A percentile compares a stretch with the other conserved stretches of the same genome.
Conservation (phyloP, 305 asterid genomes). For the Rubia tinctorum region DNA sequence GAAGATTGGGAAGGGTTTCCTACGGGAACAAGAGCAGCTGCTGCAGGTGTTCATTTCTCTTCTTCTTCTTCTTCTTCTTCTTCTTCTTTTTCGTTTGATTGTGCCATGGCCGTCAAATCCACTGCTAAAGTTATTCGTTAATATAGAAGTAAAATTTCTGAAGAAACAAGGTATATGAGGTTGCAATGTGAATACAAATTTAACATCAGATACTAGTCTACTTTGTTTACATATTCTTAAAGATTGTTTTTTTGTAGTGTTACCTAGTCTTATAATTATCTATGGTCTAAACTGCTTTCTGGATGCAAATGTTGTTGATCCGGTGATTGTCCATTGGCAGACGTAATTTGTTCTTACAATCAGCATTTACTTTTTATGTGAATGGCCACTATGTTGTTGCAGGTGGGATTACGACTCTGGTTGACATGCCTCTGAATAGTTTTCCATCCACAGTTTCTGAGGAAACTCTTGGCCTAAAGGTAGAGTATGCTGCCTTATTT, state of each 20-base stretch:
- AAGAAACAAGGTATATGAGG: not conserved
- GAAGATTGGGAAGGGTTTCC: constrained; percentile 99
- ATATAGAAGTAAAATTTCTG: no score
- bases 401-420: constrained; percentile 94
- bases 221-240: not conserved
- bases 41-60: constrained; percentile 57
- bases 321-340: no score
- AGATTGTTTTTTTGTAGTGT: not conserved
- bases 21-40: constrained; percentile 96
- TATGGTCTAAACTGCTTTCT: not conserved
- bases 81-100: no score
- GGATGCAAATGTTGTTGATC: not conserved
- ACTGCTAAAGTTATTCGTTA: no score
- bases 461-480: constrained; percentile 88
- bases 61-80: not conserved
- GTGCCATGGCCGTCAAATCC: no score
- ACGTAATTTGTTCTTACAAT: not conserved
- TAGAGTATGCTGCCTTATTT: constrained; percentile 15
- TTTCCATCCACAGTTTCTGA: constrained; percentile 78
- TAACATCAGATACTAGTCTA: no score
- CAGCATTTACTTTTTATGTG: not conserved
- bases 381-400: constrained; percentile 19
- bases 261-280: not conserved
- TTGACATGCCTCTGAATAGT: constrained; percentile 96
- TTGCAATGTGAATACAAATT: not conserved